phyloP scores from a whole-genome alignment of 2,329 filamentous ascomycete genomes.

The Exophiala spinifera region DNA sequence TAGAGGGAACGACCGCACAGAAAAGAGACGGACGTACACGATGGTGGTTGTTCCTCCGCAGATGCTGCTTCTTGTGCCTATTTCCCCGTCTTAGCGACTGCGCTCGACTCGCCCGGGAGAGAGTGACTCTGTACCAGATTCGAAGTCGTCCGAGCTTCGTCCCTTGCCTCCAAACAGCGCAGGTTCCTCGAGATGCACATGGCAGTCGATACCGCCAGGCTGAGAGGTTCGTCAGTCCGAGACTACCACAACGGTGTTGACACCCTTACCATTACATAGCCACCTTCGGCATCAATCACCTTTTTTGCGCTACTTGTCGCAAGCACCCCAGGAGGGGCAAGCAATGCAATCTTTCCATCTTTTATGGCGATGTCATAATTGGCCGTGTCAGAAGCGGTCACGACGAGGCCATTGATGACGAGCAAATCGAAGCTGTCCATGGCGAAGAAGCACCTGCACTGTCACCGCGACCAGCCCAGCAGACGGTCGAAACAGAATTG shows the following conservation, averaged over 20 bases:
- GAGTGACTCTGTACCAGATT: constrained; percentile 33
- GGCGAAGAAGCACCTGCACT: neutral
- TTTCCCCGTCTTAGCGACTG: neutral
- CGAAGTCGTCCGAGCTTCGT: constrained; percentile 45
- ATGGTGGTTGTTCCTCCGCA: constrained; percentile 51
- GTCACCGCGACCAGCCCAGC: neutral
- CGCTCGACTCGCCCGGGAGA: neutral
- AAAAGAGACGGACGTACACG: constrained; percentile 29
- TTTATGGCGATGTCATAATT: constrained; percentile 44
- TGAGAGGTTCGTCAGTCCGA: constrained; percentile 4
- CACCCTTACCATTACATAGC: constrained; percentile 39
- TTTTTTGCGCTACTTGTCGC: constrained; percentile 30
- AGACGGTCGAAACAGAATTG: constrained; percentile 1
- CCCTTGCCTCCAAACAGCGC: constrained; percentile 45
- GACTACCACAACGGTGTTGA: neutral
- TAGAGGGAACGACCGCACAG: neutral
- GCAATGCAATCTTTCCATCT: constrained; percentile 43
- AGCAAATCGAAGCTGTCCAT: constrained; percentile 39
- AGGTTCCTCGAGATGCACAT: constrained; percentile 48
- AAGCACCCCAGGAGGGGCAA: constrained; percentile 41
- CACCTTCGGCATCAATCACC: constrained; percentile 44
- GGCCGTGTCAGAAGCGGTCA: constrained; percentile 44
- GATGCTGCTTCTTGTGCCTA: constrained; percentile 45
- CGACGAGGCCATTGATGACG: constrained; percentile 45
- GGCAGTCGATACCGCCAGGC: constrained; percentile 48